Evolutionary conservation across 768 basidiomycete species (phyloP).

Genomic region (Macrolepiota dolichaula): DNA sequence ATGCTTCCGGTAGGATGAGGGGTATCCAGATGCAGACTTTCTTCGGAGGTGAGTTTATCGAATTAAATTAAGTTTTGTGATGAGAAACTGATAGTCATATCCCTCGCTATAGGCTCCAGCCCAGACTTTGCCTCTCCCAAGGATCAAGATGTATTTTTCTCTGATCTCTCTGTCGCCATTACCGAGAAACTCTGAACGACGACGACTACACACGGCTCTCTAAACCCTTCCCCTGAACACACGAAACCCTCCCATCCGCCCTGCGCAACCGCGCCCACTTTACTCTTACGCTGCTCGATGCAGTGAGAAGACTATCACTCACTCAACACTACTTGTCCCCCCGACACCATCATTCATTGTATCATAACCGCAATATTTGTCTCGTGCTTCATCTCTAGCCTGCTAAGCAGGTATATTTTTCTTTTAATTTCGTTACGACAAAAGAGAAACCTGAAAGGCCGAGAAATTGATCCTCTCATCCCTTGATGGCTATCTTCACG

Average conservation of each 20-base stretch:
- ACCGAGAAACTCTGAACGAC: conserved; percentile 38
- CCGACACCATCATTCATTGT: conserved; percentile 1
- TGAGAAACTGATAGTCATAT: not conserved
- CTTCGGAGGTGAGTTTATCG: conserved; percentile 52
- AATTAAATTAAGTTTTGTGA: not conserved
- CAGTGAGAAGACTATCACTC: conserved; percentile 3
- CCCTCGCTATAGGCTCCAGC: conserved; percentile 18
- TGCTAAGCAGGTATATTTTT: not conserved
- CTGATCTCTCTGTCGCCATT: conserved; percentile 67
- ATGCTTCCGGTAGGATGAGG: conserved; percentile 46
- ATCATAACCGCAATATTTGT: not conserved
- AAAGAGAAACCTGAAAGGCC: not conserved
- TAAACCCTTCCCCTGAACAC: not conserved
- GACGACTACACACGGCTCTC: not conserved
- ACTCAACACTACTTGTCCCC: conserved; percentile 1
- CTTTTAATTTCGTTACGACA: not conserved
- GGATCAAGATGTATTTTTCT: conserved; percentile 61
- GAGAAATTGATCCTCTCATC: not conserved
- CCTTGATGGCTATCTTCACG: not conserved
- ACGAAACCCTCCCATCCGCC: not conserved
- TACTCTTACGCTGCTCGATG: not conserved
- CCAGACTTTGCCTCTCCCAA: conserved; percentile 46
- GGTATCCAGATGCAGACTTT: conserved; percentile 79
- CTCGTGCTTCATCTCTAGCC: not conserved
- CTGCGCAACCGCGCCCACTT: not conserved